Conservation (phyloP, 2,329 filamentous ascomycete species). For the Colletotrichum aenigma region DNA sequence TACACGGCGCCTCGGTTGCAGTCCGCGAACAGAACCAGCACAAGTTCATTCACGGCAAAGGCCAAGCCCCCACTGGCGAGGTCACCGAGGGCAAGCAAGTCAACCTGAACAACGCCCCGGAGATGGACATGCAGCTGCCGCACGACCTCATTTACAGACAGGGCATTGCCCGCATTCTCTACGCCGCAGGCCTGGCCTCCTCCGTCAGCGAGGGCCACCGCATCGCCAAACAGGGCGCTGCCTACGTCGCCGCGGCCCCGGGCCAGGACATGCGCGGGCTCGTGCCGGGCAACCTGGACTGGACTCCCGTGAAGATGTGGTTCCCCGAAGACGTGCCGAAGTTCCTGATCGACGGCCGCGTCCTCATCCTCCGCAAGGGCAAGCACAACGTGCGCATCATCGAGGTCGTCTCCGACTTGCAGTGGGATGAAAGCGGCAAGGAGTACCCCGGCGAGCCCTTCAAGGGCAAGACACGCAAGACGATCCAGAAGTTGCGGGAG, state of each 20-base stretch:
- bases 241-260: constrained; percentile 64
- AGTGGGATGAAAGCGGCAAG: constrained; percentile 52
- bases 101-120: constrained; percentile 50
- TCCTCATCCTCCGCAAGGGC: constrained; percentile 66
- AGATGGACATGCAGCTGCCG: constrained; percentile 64
- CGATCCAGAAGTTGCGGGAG: constrained; percentile 41
- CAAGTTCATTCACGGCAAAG: constrained; percentile 49
- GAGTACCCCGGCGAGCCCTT: constrained; percentile 58
- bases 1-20: constrained; percentile 74
- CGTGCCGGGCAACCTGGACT: constrained; percentile 57
- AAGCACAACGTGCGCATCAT: constrained; percentile 68
- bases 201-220: constrained; percentile 64
- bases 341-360: constrained; percentile 63
- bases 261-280: constrained; percentile 46
- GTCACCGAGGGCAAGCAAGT: constrained; percentile 23
- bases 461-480: constrained; percentile 50
- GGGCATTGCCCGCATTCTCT: constrained; percentile 63
- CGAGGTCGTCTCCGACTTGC: constrained; percentile 61
- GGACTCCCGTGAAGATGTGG: constrained; percentile 66
- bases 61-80: constrained; percentile 1
- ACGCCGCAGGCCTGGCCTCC: constrained; percentile 61
- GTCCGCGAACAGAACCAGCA: constrained; percentile 63
- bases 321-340: constrained; percentile 60
- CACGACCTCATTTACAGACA: constrained; percentile 55
- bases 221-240: constrained; percentile 57